Percentiles rank a stretch among this genome's conserved stretches.
Conservation (phyloP, 768 basidiomycete genomes). For the Boletus rufocinnamomeus region DNA sequence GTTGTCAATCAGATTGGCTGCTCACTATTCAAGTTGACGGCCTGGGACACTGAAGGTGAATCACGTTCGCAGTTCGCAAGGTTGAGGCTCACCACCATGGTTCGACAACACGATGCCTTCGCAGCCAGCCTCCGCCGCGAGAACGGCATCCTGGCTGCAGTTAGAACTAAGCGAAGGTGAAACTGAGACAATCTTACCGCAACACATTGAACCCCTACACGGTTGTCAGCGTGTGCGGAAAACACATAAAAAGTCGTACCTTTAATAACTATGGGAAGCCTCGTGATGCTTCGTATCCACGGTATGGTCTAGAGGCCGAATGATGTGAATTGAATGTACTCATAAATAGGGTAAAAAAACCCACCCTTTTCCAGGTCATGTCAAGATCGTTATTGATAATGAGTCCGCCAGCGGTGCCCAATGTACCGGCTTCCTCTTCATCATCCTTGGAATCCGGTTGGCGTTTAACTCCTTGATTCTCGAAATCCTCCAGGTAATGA, state of each 20-base stretch:
- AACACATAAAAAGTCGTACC: slow-evolving; percentile 37
- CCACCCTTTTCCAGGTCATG: slow-evolving; percentile 76
- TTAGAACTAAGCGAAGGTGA: slow-evolving; percentile 5
- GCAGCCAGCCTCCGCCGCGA: slow-evolving; percentile 80
- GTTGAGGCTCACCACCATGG: slow-evolving; percentile 67
- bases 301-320: slow-evolving; percentile 59
- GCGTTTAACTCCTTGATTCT: slow-evolving; percentile 38
- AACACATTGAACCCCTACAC: slow-evolving; percentile 70
- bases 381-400: slow-evolving; percentile 67
- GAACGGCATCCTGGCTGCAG: slow-evolving; percentile 70
- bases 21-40: slow-evolving; percentile 81
- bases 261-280: slow-evolving; percentile 73
- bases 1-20: slow-evolving; percentile 1
- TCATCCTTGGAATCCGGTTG: slow-evolving; percentile 27
- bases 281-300: slow-evolving; percentile 71
- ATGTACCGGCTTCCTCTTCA: slow-evolving; percentile 41
- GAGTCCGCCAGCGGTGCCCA: slow-evolving; percentile 69
- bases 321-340: background rate
- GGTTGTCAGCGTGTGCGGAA: slow-evolving; percentile 10
- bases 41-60: slow-evolving; percentile 36
- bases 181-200: slow-evolving; percentile 43
- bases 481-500: slow-evolving; percentile 57
- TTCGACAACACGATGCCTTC: slow-evolving; percentile 90
- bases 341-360: slow-evolving; percentile 8
- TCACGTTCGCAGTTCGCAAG: background rate